Base-by-base conservation (phyloP, 2,329 filamentous ascomycete species). In the Macrophomina pseudophaseolina region DNA sequence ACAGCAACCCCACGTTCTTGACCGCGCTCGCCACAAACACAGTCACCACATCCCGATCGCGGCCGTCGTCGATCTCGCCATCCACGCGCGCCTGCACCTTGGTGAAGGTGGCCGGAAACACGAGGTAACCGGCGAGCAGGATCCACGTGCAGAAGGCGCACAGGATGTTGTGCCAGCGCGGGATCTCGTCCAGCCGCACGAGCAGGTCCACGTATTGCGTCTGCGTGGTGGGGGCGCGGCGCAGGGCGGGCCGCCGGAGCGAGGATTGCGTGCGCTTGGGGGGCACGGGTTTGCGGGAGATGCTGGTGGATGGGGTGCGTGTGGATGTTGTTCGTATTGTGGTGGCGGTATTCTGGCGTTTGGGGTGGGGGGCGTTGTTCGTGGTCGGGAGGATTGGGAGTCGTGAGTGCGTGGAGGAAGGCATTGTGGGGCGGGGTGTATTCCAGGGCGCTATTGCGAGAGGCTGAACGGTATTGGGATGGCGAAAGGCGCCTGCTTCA, bases 21-120 rank as follows among this genome's bases (percentile, higher is more conserved):
- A 75, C 71, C 8, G 71, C 76, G 4, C 74, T 72, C 0, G 76
- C 70, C n/a, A 80, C 71, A 3, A 72, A 70, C 42, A 76, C 69
- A 14, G 69, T 70, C n/a, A 77, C 70, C 1, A 70, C 49, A 4
- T 53, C 58, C 16, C 70, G 70, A 4, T 53, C 58, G 16, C 70
- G 70, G 42, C 73, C 73, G 6, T 71, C 69, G 33, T 76, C 71
- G 12, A 75, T 60, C 32, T 69, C 69, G 8, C 72, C 64, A 30
- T 76, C 71, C 16, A 77, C 69, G 7, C 72, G 74, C 35, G 73
- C 72, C 65, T 80, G 76, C 52, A 83, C 73, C 38, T 76, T 80
- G 44, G 81, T 84, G 71, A 86, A 87, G 0, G 83, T 85, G 5
- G 81, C 83, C 0, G 84, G 84, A 42, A 85, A 80, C 49, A 86